Conservation (phyloP, 768 basidiomycete genomes). For the Tricholomella constricta region DNA sequence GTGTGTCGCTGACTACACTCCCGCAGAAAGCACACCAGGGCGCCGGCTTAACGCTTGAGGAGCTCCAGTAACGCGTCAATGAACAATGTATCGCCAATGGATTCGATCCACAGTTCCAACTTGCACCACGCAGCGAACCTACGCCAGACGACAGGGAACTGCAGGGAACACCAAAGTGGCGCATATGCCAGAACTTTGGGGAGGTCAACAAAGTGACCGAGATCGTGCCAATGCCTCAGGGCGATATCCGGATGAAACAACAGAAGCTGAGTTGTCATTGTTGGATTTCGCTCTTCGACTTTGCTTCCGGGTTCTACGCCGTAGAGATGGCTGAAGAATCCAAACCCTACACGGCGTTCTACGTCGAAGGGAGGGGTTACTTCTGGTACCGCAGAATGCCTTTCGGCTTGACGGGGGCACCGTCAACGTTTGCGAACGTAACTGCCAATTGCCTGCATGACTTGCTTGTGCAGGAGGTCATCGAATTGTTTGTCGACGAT, state of each 20-base stretch:
- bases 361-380: slow-evolving; percentile 38
- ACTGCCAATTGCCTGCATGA: slow-evolving; percentile 27
- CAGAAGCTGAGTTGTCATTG: slow-evolving; percentile 30
- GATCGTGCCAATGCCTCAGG: slow-evolving; percentile 31
- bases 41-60: slow-evolving; percentile 28
- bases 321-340: slow-evolving; percentile 8
- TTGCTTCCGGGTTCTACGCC: slow-evolving; percentile 37
- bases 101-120: slow-evolving; percentile 17
- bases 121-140: slow-evolving; percentile 18
- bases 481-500: slow-evolving; percentile 45
- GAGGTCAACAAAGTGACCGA: slow-evolving; percentile 30
- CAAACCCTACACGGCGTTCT: slow-evolving; percentile 32
- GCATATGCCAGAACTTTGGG: slow-evolving; percentile 36
- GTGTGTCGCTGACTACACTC: slow-evolving; percentile 30
- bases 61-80: slow-evolving; percentile 35
- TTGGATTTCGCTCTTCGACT: slow-evolving; percentile 35
- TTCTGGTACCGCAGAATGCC: slow-evolving; percentile 36
- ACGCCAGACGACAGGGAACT: not conserved
- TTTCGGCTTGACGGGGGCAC: slow-evolving; percentile 41
- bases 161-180: slow-evolving; percentile 24
- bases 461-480: slow-evolving; percentile 18
- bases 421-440: slow-evolving; percentile 34
- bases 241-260: slow-evolving; percentile 38
- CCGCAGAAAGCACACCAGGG: slow-evolving; percentile 37
- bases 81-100: slow-evolving; percentile 31